phyloP scores from a whole-genome alignment of 805 yeast species.

The Vanderwaltozyma polyspora region DNA sequence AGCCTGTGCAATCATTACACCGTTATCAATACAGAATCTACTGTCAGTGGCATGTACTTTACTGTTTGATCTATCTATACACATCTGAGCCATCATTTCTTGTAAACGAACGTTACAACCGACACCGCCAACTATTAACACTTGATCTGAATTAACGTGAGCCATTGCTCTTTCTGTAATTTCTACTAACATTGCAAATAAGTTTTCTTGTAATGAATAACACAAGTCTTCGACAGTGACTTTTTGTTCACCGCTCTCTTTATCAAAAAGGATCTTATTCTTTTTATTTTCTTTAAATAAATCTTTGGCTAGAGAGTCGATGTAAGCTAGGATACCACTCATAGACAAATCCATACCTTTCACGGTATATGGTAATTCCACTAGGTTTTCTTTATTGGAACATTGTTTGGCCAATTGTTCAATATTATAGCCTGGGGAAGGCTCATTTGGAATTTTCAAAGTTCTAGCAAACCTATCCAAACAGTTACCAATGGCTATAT shows the following conservation, averaged over 20 bases:
- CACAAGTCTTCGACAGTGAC: constrained; percentile 82
- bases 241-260: constrained; percentile 31
- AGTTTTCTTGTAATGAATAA: constrained; percentile 81
- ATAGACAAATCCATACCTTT: constrained; percentile 97
- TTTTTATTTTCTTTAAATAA: constrained; percentile 37
- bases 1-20: constrained; percentile 98
- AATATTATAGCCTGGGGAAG: constrained; percentile 95
- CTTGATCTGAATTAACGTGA: constrained; percentile 82
- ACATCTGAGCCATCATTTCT: constrained; percentile 96
- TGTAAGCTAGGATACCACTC: constrained; percentile 86
- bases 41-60: constrained; percentile 92
- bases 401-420: constrained; percentile 82
- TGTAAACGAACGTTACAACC: constrained; percentile 89
- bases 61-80: constrained; percentile 69
- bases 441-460: constrained; percentile 76
- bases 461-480: constrained; percentile 92
- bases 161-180: constrained; percentile 98
- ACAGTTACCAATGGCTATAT: constrained; percentile 96
- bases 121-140: constrained; percentile 95
- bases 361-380: constrained; percentile 87
- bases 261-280: constrained; percentile 30
- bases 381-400: constrained; percentile 33
- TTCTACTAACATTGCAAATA: constrained; percentile 94
- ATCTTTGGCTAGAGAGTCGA: constrained; percentile 72
- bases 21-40: constrained; percentile 93